Evolutionary conservation across 495 filamentous ascomycete genomes (phyloP).

Genomic region (Daldinia vernicosa): DNA sequence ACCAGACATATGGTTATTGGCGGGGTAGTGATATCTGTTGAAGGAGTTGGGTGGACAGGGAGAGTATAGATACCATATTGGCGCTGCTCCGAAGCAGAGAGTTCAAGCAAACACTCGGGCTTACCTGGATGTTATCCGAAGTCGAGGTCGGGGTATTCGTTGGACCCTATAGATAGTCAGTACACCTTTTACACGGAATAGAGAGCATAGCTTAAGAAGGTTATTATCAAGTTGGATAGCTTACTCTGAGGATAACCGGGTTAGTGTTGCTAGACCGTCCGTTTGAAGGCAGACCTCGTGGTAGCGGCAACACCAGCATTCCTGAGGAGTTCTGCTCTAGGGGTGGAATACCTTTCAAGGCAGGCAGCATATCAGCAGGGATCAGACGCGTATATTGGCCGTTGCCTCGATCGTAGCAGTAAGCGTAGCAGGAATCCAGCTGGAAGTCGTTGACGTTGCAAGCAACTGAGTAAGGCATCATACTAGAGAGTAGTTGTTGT

Average conservation of each 20-base stretch:
- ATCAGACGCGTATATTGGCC: conserved; percentile 69
- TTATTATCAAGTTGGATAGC: neutral
- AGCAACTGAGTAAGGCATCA: conserved; percentile 11
- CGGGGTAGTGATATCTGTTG: neutral
- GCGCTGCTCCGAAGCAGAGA: neutral
- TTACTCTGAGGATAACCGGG: conserved; percentile 42
- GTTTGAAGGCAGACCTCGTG: conserved; percentile 45
- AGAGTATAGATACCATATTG: conserved; percentile 7
- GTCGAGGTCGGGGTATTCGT: conserved; percentile 31
- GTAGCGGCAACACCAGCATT: conserved; percentile 56
- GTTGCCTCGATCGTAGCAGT: conserved; percentile 66
- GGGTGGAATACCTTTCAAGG: conserved; percentile 49
- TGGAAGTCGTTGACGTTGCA: conserved; percentile 21
- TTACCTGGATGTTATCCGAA: conserved; percentile 52
- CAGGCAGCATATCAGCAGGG: conserved; percentile 70
- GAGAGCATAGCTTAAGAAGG: neutral
- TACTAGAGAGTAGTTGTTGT: conserved; percentile 13
- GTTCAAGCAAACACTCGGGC: conserved; percentile 14
- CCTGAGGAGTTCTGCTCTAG: conserved; percentile 42
- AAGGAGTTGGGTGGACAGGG: neutral
- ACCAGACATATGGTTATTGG: neutral
- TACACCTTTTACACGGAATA: neutral
- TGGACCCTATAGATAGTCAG: conserved; percentile 11
- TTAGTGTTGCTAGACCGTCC: conserved; percentile 50
- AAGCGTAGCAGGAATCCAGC: conserved; percentile 47